Evolutionary conservation across 805 yeast genomes (phyloP).

Genomic region (Ogataea philodendri): DNA sequence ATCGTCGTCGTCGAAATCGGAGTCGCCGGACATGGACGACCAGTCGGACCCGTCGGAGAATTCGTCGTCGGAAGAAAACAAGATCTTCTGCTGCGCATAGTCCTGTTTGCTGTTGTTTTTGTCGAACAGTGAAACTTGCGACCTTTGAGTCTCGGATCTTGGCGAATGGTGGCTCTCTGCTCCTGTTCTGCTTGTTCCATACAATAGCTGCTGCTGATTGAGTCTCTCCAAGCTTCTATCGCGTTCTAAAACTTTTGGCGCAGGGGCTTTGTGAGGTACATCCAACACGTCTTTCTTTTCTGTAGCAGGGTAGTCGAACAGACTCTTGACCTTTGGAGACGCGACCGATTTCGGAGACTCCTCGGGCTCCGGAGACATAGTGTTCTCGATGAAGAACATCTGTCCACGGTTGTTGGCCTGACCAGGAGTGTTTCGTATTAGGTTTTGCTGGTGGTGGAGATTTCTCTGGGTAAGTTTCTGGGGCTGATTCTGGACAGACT

Average conservation of each 20-base stretch:
- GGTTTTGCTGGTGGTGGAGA: slow-evolving; percentile 16
- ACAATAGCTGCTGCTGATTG: slow-evolving; percentile 13
- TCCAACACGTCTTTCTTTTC: slow-evolving; percentile 10
- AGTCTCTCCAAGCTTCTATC: slow-evolving; percentile 10
- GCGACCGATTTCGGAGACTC: slow-evolving; percentile 10
- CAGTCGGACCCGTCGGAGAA: slow-evolving; percentile 43
- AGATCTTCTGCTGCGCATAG: slow-evolving; percentile 15
- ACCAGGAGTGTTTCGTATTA: slow-evolving; percentile 9
- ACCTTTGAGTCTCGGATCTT: slow-evolving; percentile 24
- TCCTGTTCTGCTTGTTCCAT: slow-evolving; percentile 8
- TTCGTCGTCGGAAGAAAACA: slow-evolving; percentile 40
- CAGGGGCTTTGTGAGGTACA: neutral
- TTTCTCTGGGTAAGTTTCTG: slow-evolving; percentile 19
- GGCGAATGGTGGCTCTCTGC: slow-evolving; percentile 15
- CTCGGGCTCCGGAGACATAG: slow-evolving; percentile 30
- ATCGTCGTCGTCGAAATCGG: slow-evolving; percentile 35
- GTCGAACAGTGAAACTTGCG: slow-evolving; percentile 31
- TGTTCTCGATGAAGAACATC: slow-evolving; percentile 34
- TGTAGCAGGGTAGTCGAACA: slow-evolving; percentile 13
- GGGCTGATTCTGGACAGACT: slow-evolving; percentile 12
- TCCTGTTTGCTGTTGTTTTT: slow-evolving; percentile 15
- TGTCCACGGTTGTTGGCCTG: slow-evolving; percentile 12
- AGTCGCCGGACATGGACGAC: slow-evolving; percentile 41
- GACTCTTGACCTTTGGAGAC: slow-evolving; percentile 14
- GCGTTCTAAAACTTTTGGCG: slow-evolving; percentile 2